phyloP scores from a whole-genome alignment of 2,329 filamentous ascomycete species.

The Lecanosticta acicola region DNA sequence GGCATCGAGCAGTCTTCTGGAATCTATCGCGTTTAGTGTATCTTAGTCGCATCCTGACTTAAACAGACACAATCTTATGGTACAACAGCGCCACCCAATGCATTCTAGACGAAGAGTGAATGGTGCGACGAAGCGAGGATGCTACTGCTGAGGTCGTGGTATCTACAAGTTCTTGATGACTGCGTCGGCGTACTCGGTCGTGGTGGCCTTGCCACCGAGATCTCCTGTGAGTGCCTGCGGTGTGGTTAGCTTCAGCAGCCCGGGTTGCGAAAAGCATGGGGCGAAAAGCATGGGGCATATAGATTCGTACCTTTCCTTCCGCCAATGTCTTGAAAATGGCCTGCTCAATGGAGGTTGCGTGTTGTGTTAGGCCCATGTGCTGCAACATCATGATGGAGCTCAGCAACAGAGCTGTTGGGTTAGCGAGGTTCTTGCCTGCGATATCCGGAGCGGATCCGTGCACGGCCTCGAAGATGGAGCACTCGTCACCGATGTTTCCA shows the following conservation, averaged over 20 bases:
- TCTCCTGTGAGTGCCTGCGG: slow-evolving; percentile 76
- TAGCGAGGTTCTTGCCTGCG: slow-evolving; percentile 89
- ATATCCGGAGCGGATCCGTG: slow-evolving; percentile 97
- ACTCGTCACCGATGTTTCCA: slow-evolving; percentile 97
- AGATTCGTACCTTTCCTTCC: slow-evolving; percentile 82
- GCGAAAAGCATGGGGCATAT: background rate
- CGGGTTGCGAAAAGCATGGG: background rate
- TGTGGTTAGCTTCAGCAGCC: slow-evolving; percentile 3
- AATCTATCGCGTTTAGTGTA: background rate
- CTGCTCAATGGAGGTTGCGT: slow-evolving; percentile 84
- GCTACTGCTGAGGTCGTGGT: slow-evolving; percentile 5
- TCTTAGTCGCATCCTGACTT: background rate
- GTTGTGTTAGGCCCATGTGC: slow-evolving; percentile 85
- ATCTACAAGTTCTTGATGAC: slow-evolving; percentile 62
- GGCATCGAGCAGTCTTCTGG: background rate
- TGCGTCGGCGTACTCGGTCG: slow-evolving; percentile 83
- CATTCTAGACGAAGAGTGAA: too few relatives aligned
- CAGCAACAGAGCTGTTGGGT: slow-evolving; percentile 92
- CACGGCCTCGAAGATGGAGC: slow-evolving; percentile 99
- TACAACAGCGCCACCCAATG: background rate
- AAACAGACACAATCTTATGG: background rate
- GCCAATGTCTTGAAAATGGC: slow-evolving; percentile 92
- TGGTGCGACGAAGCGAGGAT: background rate
- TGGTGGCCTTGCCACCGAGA: slow-evolving; percentile 93
- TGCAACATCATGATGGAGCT: slow-evolving; percentile 99